phyloP scores from a whole-genome alignment of 305 asterid species.

The Fraxinus platypoda region DNA sequence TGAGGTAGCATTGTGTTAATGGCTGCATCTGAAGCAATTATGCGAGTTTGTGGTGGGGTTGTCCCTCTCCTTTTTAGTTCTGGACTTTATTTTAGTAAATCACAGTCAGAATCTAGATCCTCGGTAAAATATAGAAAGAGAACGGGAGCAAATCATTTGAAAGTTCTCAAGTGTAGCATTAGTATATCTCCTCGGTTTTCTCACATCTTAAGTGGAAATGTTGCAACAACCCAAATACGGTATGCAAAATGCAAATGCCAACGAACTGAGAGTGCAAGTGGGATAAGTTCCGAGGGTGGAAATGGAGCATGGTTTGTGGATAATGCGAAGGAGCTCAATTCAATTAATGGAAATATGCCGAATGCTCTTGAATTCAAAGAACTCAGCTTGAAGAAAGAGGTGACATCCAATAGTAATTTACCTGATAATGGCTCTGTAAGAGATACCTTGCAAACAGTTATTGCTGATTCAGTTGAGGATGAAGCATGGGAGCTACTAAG shows the following conservation, averaged over 20 bases:
- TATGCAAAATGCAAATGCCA: slow-evolving; percentile 47
- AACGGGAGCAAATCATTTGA: slow-evolving; percentile 21
- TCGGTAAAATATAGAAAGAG: slow-evolving; percentile 35
- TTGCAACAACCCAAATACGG: slow-evolving; percentile 19
- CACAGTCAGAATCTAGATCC: slow-evolving; percentile 26
- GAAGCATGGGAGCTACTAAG: slow-evolving; percentile 66
- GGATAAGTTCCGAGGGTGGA: slow-evolving; percentile 40
- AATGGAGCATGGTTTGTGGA: slow-evolving; percentile 39
- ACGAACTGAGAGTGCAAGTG: slow-evolving; percentile 44
- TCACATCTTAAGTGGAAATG: slow-evolving; percentile 16
- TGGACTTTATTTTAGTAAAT: slow-evolving; percentile 28
- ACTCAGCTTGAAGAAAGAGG: slow-evolving; percentile 26
- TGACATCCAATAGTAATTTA: slow-evolving; percentile 37
- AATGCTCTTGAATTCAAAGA: slow-evolving; percentile 33
- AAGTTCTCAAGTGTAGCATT: slow-evolving; percentile 24
- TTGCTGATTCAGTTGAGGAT: slow-evolving; percentile 46
- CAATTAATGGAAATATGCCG: slow-evolving; percentile 25
- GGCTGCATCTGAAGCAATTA: slow-evolving; percentile 49
- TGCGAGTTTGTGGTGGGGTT: slow-evolving; percentile 35
- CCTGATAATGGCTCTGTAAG: slow-evolving; percentile 30
- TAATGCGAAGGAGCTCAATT: slow-evolving; percentile 29
- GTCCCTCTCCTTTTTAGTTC: slow-evolving; percentile 31
- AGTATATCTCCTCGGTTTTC: slow-evolving; percentile 23
- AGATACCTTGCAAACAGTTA: slow-evolving; percentile 25
- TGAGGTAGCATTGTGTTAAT: slow-evolving; percentile 23